phyloP scores from a whole-genome alignment of 257 asterid species.

The Prunella vulgaris region DNA sequence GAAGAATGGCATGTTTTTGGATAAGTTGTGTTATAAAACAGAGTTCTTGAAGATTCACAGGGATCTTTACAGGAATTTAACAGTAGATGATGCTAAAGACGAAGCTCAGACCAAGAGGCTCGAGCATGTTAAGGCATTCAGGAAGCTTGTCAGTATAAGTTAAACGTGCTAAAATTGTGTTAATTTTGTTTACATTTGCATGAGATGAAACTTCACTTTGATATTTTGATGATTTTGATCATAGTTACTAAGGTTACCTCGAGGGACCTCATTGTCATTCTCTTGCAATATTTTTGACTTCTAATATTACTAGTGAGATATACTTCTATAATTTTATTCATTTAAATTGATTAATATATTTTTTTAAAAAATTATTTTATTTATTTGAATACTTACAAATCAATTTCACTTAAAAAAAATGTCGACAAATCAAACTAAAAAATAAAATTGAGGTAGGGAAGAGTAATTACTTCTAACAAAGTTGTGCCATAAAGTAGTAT shows the following conservation, averaged over 20 bases:
- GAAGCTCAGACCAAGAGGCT: conserved; percentile 66
- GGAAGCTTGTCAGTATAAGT: conserved; percentile 56
- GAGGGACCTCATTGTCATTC: no score
- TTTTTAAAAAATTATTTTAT: no score
- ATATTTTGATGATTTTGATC: neutral
- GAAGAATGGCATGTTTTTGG: conserved; percentile 59
- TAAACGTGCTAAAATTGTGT: conserved; percentile 8
- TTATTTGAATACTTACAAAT: no score
- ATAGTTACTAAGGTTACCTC: no score
- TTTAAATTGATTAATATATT: no score
- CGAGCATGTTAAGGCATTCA: conserved; percentile 66
- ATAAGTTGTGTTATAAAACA: conserved; percentile 57
- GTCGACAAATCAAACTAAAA: no score
- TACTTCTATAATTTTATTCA: no score
- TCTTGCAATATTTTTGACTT: no score
- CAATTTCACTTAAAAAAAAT: no score
- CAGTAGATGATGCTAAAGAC: conserved; percentile 47
- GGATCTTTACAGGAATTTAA: conserved; percentile 63
- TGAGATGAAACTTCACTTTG: neutral
- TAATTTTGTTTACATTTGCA: neutral
- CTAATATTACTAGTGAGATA: no score
- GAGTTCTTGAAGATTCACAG: conserved; percentile 71
- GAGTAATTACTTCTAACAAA: no score
- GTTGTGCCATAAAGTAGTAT: neutral
- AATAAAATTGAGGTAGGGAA: no score